Evolutionary conservation across 441 rosid species (phyloP).

Genomic region (Croton laevigatus): DNA sequence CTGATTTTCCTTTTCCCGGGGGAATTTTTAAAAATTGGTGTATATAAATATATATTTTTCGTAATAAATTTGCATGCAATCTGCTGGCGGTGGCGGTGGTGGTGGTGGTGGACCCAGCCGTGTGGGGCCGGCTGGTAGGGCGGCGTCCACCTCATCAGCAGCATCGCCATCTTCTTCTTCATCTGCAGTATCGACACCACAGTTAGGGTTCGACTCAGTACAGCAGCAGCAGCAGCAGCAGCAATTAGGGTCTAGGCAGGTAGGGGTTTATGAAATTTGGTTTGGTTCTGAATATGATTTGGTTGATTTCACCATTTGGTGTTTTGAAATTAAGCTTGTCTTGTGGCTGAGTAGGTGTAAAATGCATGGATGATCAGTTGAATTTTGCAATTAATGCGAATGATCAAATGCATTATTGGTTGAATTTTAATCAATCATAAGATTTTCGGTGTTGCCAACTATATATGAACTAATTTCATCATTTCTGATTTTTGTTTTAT

Average conservation of each 20-base stretch:
- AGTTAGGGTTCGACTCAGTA: slow-evolving; percentile 56
- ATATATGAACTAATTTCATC: slow-evolving; percentile 17
- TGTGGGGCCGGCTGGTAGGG: slow-evolving; percentile 73
- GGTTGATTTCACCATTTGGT: slow-evolving; percentile 21
- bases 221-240: slow-evolving; percentile 59
- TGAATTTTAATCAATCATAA: slow-evolving; percentile 5
- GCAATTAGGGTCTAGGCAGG: slow-evolving; percentile 68
- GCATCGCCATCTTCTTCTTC: slow-evolving; percentile 98
- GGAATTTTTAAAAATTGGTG: slow-evolving; percentile 20
- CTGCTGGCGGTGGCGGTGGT: slow-evolving; percentile 48
- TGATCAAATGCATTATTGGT: slow-evolving; percentile 11
- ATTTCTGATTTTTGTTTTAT: slow-evolving; percentile 2
- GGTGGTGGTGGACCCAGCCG: slow-evolving; percentile 80
- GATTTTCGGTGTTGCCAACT: slow-evolving; percentile 16
- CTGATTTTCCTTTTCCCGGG: slow-evolving; percentile 18
- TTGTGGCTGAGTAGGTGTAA: background rate
- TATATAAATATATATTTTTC: slow-evolving; percentile 10
- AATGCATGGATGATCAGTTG: slow-evolving; percentile 3
- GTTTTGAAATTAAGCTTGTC: slow-evolving; percentile 14
- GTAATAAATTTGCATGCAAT: slow-evolving; percentile 61
- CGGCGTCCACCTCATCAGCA: slow-evolving; percentile 83
- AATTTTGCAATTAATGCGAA: slow-evolving; percentile 30
- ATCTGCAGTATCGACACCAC: slow-evolving; percentile 78
- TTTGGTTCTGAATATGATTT: slow-evolving; percentile 5
- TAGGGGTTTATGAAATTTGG: slow-evolving; percentile 21